A percentile compares a stretch with the other conserved stretches of the same genome.
phyloP scores from a whole-genome alignment of 305 asterid genomes.

The Fraxinus ornus region DNA sequence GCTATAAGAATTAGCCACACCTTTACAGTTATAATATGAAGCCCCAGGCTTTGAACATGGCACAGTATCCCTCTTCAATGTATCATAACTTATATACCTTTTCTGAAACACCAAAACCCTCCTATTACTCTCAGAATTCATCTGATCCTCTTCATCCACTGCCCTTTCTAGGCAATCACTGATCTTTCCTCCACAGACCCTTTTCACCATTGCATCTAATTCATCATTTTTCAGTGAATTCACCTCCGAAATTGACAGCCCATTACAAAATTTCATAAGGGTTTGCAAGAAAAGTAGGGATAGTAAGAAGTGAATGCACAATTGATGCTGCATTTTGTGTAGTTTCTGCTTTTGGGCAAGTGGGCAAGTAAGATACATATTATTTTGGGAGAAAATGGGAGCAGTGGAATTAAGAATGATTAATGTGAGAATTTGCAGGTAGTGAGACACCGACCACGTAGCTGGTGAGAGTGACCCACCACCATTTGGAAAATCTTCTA shows the following conservation, averaged over 20 bases:
- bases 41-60: constrained; percentile 49
- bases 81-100: constrained; percentile 48
- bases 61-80: constrained; percentile 47
- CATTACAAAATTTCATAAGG: constrained; percentile 26
- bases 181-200: background rate
- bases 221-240: constrained; percentile 27
- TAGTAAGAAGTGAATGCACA: constrained; percentile 22
- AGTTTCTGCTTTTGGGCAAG: constrained; percentile 26
- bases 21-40: constrained; percentile 45
- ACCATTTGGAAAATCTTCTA: background rate
- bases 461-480: background rate
- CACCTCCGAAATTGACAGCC: constrained; percentile 33
- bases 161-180: background rate
- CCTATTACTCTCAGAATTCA: constrained; percentile 39
- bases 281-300: constrained; percentile 18
- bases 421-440: background rate
- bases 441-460: background rate
- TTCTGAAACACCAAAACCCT: constrained; percentile 39
- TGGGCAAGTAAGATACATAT: background rate
- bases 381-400: constrained; percentile 18
- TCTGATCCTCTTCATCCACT: background rate
- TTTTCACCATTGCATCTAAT: background rate
- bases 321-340: constrained; percentile 27
- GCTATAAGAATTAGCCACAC: constrained; percentile 38
- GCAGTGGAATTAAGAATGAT: background rate